These are phyloP conservation scores for Plantago ovata DNA, from an alignment of 257 asterid genomes.

Conservation along the genomic window DNA sequence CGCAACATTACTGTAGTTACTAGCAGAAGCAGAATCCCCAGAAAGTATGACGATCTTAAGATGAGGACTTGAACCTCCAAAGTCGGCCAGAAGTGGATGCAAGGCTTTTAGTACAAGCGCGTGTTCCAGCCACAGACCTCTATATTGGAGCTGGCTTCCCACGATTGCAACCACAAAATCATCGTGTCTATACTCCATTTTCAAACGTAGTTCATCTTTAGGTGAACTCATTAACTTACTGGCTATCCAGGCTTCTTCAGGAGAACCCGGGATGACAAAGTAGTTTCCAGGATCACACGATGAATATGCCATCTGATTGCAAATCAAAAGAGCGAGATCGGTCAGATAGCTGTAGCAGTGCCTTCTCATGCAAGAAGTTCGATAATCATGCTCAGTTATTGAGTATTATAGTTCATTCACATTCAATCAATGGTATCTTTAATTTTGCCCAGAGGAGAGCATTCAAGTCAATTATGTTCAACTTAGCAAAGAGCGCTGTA, in stretches of 20 bases:
- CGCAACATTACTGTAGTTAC: conserved; percentile 62
- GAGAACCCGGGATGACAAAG: conserved; percentile 85
- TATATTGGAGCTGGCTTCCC: conserved; percentile 68
- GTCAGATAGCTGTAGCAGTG: not conserved
- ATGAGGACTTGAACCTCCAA: conserved; percentile 42
- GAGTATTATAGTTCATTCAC: not conserved
- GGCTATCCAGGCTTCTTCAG: conserved; percentile 63
- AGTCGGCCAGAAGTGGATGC: conserved; percentile 48
- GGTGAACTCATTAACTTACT: conserved; percentile 30
- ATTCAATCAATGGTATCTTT: too few species aligned
- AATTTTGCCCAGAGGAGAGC: too few species aligned
- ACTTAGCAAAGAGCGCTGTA: too few species aligned
- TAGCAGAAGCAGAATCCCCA: conserved; percentile 44
- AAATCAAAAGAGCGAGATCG: conserved; percentile 14
- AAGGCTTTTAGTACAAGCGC: conserved; percentile 79
- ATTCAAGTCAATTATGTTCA: too few species aligned
- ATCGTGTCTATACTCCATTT: conserved; percentile 35
- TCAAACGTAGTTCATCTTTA: conserved; percentile 27
- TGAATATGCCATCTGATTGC: conserved; percentile 70
- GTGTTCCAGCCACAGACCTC: conserved; percentile 87
- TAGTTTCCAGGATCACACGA: conserved; percentile 82
- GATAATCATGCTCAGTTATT: not conserved
- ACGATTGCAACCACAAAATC: conserved; percentile 63
- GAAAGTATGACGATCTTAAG: conserved; percentile 62
- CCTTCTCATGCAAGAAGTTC: not conserved